phyloP scores from a whole-genome alignment of 441 rosid species.

The Adansonia madagascariensis region DNA sequence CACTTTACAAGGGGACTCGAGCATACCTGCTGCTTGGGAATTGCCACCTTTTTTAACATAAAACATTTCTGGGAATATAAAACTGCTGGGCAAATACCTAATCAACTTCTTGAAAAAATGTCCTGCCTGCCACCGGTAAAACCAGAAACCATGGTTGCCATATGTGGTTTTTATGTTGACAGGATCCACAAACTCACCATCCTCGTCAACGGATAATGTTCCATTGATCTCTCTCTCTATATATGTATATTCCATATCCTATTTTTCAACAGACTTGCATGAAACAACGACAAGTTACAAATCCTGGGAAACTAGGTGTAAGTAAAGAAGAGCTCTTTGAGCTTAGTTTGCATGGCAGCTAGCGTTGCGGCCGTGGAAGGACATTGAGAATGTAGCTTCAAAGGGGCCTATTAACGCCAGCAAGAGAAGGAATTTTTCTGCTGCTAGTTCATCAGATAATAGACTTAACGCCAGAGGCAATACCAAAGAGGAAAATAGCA shows the following conservation, averaged over 20 bases:
- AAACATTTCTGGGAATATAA: neutral
- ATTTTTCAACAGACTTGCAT: neutral
- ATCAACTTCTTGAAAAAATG: neutral
- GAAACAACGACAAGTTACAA: neutral
- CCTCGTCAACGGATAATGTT: constrained; percentile 20
- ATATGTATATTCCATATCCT: neutral
- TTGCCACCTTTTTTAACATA: neutral
- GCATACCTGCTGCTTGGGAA: neutral
- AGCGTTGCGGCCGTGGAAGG: constrained; percentile 23
- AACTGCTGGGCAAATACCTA: neutral
- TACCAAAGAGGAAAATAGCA: constrained; percentile 18
- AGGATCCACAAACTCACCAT: constrained; percentile 16
- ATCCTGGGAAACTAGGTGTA: neutral
- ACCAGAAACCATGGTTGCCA: constrained; percentile 31
- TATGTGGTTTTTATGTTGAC: constrained; percentile 22
- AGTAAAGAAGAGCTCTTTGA: constrained; percentile 30
- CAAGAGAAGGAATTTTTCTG: neutral
- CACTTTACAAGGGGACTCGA: neutral
- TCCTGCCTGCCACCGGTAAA: constrained; percentile 29
- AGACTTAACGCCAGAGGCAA: neutral
- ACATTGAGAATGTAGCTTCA: constrained; percentile 18
- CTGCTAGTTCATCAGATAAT: constrained; percentile 4
- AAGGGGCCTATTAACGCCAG: neutral
- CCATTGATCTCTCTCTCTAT: neutral
- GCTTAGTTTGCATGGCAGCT: constrained; percentile 34